Base-by-base conservation (phyloP, 352 stramenopile species). In the Aphanomyces cochlioides region DNA sequence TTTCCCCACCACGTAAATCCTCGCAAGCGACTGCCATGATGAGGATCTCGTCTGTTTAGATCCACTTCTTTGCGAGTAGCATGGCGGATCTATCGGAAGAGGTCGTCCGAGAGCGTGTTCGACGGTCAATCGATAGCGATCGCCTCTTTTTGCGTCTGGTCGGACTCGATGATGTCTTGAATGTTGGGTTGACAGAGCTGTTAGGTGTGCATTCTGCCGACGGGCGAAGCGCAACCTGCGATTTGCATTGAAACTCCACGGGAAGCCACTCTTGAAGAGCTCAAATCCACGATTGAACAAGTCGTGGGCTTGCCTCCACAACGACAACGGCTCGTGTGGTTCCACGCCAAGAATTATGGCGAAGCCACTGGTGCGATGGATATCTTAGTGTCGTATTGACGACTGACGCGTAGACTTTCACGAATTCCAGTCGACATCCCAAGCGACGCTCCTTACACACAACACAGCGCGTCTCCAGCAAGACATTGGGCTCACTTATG, bases 261-360 rank as follows among this genome's bases (percentile, higher is more conserved):
- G 41, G 87, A 93, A 73, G 80, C 87, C 39, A 93, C 77, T 38
- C 79, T 95, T 37, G 84, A 73, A 7, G 69, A 86, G 19, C 78
- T 95, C 38, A 79, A 84, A 5, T 87, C 89, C 53, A 83, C 92
- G 64, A 95, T 95, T n/a, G 76, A 87, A 47, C 77, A 73, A 15
- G 86, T 87, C 60, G 90, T 94, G 70, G 88, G 88, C 37, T 92
- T 96, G 38, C 88, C 88, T 13, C 83, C 90, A 63, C 65, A 72
- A 61, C 82, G 81, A n/a, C 88, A 96, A 66, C 87, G 83, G n/a
- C 92, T 96, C 64, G 86, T 96, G 38, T 96, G 88, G 88, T 93
- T 96, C 75, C 85, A 85, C 13, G 85, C 93, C 66, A 93, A 80
- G 48, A 85, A 96, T 45, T 79, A 93, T 64, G 85, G 92, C 56